phyloP scores from a whole-genome alignment of 352 stramenopile genomes.

The Pythium plurisporium region DNA sequence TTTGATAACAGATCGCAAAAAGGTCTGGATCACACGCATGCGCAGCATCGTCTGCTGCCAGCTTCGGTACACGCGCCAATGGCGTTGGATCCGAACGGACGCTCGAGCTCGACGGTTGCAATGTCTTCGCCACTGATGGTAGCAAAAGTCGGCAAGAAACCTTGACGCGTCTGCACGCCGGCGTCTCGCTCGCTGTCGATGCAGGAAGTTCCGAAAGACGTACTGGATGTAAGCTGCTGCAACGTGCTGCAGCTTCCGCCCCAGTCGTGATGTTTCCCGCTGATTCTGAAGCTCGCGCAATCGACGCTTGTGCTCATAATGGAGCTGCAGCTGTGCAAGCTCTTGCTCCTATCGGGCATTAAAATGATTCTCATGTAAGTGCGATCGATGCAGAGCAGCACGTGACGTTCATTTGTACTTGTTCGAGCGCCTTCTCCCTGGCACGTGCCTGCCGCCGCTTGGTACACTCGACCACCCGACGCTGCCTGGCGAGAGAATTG shows the following conservation, averaged over 20 bases:
- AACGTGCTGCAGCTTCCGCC: slow-evolving; percentile 54
- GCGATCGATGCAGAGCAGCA: too few species aligned
- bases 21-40: background rate
- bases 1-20: background rate
- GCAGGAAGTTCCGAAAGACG: slow-evolving; percentile 35
- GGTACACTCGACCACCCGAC: slow-evolving; percentile 48
- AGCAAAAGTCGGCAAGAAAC: slow-evolving; percentile 34
- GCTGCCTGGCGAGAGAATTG: slow-evolving; percentile 58
- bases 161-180: slow-evolving; percentile 13
- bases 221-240: slow-evolving; percentile 70
- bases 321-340: slow-evolving; percentile 39
- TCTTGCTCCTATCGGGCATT: slow-evolving; percentile 31
- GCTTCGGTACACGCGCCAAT: background rate
- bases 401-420: slow-evolving; percentile 28
- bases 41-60: background rate
- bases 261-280: slow-evolving; percentile 51
- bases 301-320: slow-evolving; percentile 39
- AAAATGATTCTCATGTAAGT: background rate
- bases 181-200: slow-evolving; percentile 8
- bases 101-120: slow-evolving; percentile 19
- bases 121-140: slow-evolving; percentile 13
- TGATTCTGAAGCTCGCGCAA: slow-evolving; percentile 36
- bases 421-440: slow-evolving; percentile 41
- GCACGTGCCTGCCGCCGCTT: slow-evolving; percentile 50
- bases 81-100: slow-evolving; percentile 32